Evolutionary conservation across 1,284 basidiomycete species (phyloP).

Genomic region (Boletus sp.): DNA sequence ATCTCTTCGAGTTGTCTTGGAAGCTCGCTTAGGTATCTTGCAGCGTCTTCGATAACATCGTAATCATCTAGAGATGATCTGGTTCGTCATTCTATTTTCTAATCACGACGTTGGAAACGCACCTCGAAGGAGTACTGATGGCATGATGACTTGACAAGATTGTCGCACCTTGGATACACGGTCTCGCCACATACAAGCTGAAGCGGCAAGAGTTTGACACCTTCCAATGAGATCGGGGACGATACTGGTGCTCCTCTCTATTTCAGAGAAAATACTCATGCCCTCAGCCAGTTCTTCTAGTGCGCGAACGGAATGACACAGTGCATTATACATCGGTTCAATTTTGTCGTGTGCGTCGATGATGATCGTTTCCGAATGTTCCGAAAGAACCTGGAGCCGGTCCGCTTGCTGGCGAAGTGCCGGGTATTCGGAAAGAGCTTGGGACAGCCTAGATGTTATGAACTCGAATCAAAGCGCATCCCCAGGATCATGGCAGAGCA

Average conservation of each 20-base stretch:
- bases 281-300: constrained; percentile 43
- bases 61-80: constrained; percentile 25
- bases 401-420: constrained; percentile 15
- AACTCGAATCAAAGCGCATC: not conserved
- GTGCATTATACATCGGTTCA: constrained; percentile 30
- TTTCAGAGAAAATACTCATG: constrained; percentile 34
- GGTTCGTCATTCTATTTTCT: not conserved
- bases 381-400: constrained; percentile 24
- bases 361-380: constrained; percentile 21
- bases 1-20: constrained; percentile 29
- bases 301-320: constrained; percentile 31
- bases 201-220: constrained; percentile 22
- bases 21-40: constrained; percentile 21
- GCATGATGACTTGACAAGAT: constrained; percentile 21
- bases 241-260: constrained; percentile 30
- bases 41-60: constrained; percentile 17
- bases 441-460: constrained; percentile 38
- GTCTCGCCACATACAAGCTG: constrained; percentile 22
- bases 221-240: constrained; percentile 34
- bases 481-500: not conserved
- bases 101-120: not conserved
- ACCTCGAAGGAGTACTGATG: constrained; percentile 37
- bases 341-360: constrained; percentile 15
- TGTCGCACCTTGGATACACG: constrained; percentile 25
- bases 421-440: constrained; percentile 21